Evolutionary conservation across 805 yeast genomes (phyloP).

Genomic region (Suhomyces tanzawaensis): DNA sequence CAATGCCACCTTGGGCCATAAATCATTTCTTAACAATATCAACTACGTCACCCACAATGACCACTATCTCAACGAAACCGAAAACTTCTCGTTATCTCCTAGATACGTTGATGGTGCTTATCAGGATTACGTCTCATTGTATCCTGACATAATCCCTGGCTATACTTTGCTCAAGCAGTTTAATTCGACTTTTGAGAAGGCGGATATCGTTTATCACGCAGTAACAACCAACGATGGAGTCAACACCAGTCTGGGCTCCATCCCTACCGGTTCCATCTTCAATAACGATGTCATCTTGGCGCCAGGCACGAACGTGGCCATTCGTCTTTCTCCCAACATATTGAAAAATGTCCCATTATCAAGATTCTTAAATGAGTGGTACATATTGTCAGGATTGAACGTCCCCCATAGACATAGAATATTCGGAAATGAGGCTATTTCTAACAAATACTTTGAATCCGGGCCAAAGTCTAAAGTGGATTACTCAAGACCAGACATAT

Average conservation of each 20-base stretch:
- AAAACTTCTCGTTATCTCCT: constrained; percentile 8
- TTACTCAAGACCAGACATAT: constrained; percentile 1
- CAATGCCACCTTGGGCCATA: constrained; percentile 13
- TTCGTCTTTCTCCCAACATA: constrained; percentile 27
- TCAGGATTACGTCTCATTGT: constrained; percentile 15
- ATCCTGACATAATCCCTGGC: constrained; percentile 21
- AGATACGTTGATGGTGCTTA: constrained; percentile 3
- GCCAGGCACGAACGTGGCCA: constrained; percentile 13
- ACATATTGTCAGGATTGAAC: constrained; percentile 25
- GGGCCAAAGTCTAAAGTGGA: constrained; percentile 5
- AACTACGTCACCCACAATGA: constrained; percentile 22
- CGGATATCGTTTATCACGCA: constrained; percentile 19
- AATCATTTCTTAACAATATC: constrained; percentile 26
- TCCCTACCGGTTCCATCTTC: background rate
- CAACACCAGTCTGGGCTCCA: background rate
- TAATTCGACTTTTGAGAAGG: constrained; percentile 7
- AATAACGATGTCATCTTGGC: background rate
- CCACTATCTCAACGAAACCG: constrained; percentile 14
- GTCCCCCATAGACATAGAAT: constrained; percentile 15
- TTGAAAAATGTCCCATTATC: constrained; percentile 19
- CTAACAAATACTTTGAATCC: constrained; percentile 11
- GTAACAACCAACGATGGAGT: background rate
- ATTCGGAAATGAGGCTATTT: constrained; percentile 15
- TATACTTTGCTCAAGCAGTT: constrained; percentile 21
- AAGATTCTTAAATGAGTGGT: constrained; percentile 36